Evolutionary conservation across 2,329 filamentous ascomycete genomes (phyloP).

Genomic region (Arachnopeziza araneosa): DNA sequence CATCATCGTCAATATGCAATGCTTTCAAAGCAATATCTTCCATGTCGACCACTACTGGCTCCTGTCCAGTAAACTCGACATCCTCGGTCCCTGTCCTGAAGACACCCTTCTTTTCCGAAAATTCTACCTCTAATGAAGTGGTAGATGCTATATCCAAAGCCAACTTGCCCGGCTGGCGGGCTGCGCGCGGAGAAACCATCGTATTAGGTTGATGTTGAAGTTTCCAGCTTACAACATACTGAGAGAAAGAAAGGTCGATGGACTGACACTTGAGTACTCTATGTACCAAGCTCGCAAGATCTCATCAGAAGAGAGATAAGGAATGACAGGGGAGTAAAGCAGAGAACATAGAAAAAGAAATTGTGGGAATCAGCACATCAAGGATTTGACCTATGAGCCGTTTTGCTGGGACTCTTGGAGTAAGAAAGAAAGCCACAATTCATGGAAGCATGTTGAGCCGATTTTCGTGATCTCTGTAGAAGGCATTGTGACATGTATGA

Average conservation of each 20-base stretch:
- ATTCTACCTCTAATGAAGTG: not conserved
- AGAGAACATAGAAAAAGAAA: not conserved
- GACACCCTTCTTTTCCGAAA: conserved; percentile 1
- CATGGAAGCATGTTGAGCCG: not conserved
- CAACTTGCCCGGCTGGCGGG: not conserved
- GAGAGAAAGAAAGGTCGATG: not conserved
- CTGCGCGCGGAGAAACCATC: not conserved
- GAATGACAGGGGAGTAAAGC: not conserved
- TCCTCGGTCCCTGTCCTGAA: conserved; percentile 6
- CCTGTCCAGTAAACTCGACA: conserved; percentile 1
- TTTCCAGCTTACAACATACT: not conserved
- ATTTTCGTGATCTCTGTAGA: not conserved
- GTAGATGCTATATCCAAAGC: not conserved
- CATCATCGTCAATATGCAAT: conserved; percentile 16
- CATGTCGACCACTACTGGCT: conserved; percentile 9
- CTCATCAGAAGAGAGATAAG: not conserved
- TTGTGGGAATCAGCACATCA: not conserved
- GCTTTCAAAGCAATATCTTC: conserved; percentile 12
- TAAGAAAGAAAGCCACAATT: not conserved
- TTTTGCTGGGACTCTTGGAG: not conserved
- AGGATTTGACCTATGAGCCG: not conserved
- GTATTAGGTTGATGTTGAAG: not conserved
- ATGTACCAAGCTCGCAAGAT: not conserved
- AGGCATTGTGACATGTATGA: not conserved
- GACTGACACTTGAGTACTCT: not conserved